phyloP scores from a whole-genome alignment of 2,329 filamentous ascomycete species.

The Cercospora berteroae region DNA sequence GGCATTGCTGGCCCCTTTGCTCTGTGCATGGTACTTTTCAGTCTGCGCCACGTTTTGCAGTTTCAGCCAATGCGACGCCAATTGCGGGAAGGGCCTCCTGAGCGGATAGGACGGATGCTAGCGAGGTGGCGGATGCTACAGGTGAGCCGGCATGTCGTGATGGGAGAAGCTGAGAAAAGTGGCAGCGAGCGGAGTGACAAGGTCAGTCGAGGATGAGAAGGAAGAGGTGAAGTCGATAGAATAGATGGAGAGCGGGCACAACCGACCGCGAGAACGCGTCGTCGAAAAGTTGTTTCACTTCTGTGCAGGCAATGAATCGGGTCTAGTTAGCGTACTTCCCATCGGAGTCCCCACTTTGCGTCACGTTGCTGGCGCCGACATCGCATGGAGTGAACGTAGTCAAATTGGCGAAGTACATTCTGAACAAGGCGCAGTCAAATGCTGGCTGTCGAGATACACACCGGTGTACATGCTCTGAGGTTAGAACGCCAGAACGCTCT shows the following conservation, averaged over 20 bases:
- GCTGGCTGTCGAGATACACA: neutral
- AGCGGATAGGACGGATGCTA: neutral
- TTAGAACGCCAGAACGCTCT: neutral
- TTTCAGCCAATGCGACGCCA: constrained; percentile 5
- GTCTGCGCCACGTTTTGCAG: constrained; percentile 7
- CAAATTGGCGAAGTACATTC: neutral
- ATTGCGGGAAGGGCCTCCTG: neutral
- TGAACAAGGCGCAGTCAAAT: neutral
- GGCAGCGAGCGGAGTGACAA: neutral
- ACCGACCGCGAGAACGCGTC: neutral
- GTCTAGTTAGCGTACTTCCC: neutral
- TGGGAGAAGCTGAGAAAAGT: neutral
- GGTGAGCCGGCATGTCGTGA: neutral
- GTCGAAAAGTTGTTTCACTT: neutral
- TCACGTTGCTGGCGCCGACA: neutral
- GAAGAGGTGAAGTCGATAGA: constrained; percentile 5
- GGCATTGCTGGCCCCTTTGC: neutral
- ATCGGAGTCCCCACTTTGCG: neutral
- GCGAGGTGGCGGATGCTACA: neutral
- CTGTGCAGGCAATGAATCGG: neutral
- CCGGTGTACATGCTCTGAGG: neutral
- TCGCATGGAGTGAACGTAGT: neutral
- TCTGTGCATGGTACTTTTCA: neutral
- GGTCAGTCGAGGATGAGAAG: neutral
- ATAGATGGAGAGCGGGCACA: neutral